Evolutionary conservation across 129 eudicot species (phyloP), one percentile per base, ranked within the genome.

Genomic region (Dittrichia graveolens): DNA sequence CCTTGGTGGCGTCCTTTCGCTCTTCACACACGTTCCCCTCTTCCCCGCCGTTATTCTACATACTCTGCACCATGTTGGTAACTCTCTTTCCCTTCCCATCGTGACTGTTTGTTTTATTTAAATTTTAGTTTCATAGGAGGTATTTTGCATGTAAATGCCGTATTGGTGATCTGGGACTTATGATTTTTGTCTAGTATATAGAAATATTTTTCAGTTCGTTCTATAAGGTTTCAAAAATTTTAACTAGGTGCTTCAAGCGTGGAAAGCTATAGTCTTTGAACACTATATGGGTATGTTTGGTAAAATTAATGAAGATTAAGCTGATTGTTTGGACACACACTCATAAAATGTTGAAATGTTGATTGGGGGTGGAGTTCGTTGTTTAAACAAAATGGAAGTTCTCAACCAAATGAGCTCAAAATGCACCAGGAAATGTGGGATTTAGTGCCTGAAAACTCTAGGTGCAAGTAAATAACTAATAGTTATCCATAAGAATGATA

Each of bases 1-100:
- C 91, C 87, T 7, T 73, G 79, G 24, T 85, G 89, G 89, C 84
- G 94, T 56, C 74, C 83, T 53, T 64, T 85, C 45, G 72, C 83
- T 69, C 78, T 81, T 67, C 78, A 83, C 65, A 69, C 65, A 75
- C 47, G 72, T 35, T 59, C 76, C 62, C 82, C 79, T 69, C 61
- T 79, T 52, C 75, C 9, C 70, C 38, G 44, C 44, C 41, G 42
- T 56, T 61, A 42, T 18, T 71, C 76, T 71, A 18, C 77, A 61
- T 71, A 79, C 35, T 67, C 67, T 73, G 44, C 87, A 2, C 83
- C 79, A 61, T 78, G 31, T 9, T 55, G 44, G 85, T 87, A 78
- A 41, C 31, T 11, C 67, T 65, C 76, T 47, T 50, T 42, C 19
- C 8, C 11, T 50, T 42, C 19, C 8, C 6, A n/a, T 24, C 45